phyloP scores from a whole-genome alignment of 208 protist species.

The Kentomonas sorsogonicus region DNA sequence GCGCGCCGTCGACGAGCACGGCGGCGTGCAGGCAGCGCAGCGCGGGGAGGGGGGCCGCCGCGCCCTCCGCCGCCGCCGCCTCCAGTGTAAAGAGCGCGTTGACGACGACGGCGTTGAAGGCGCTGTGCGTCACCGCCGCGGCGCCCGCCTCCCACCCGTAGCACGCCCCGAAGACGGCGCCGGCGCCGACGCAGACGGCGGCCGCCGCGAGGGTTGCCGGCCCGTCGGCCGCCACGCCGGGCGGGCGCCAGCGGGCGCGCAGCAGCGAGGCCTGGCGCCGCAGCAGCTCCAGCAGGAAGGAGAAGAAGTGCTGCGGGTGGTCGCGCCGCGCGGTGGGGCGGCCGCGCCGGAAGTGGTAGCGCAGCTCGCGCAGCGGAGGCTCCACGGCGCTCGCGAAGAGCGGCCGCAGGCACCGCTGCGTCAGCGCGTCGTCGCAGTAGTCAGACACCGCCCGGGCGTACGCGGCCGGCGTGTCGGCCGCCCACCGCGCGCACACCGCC shows the following conservation, averaged over 20 bases:
- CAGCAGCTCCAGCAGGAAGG: conserved; percentile 44
- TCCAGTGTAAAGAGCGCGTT: no score
- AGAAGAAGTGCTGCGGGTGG: conserved; percentile 74
- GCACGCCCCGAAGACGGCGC: conserved; percentile 30
- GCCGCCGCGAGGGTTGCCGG: background rate
- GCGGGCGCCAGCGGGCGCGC: conserved; percentile 3
- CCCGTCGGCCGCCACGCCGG: background rate
- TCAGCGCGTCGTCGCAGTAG: conserved; percentile 8
- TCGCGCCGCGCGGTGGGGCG: conserved; percentile 32
- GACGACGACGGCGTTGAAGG: conserved; percentile 36
- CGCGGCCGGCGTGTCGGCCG: background rate
- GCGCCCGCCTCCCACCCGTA: conserved; percentile 44
- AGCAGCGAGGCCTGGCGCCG: conserved; percentile 15
- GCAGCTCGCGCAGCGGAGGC: conserved; percentile 50
- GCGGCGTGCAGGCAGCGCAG: conserved; percentile 16
- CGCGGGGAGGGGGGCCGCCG: conserved; percentile 11
- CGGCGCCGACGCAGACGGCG: conserved; percentile 19
- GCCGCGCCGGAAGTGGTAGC: conserved; percentile 57
- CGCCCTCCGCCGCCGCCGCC: conserved; percentile 19
- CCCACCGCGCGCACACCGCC: background rate
- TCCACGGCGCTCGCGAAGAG: conserved; percentile 21
- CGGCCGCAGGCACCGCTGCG: conserved; percentile 25
- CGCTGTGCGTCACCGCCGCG: conserved; percentile 14
- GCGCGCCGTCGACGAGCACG: conserved; percentile 19
- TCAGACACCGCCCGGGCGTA: background rate